Evolutionary conservation across 2,329 filamentous ascomycete species (phyloP), one percentile per base, ranked within the genome.

Genomic region (Phialophora tarda): DNA sequence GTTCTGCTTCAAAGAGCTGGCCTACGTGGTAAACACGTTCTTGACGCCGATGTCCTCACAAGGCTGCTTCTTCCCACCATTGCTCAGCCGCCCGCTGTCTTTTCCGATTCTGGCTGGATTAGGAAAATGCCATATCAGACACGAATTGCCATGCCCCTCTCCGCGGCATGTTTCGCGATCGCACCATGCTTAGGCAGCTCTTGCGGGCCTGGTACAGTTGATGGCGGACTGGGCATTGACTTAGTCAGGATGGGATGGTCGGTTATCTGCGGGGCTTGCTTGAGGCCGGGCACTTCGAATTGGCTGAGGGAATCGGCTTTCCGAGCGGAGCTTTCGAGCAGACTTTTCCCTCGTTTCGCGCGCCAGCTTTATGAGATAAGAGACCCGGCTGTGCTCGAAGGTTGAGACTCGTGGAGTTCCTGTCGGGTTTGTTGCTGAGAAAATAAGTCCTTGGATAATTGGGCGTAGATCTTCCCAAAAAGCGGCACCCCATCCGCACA

Each of bases 211-310:
- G 17, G 17, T 44, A 8, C 32, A 12, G 10, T 28, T 23, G 41
- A 28, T 14, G 24, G 41, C 47, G 28, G 57, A n/a, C 57, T 47
- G 57, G 57, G 48, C 48, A 26, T 23, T 23, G 8, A 23, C 48
- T 26, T 51, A 51, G 48, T 51, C 48, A 51, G 48, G 47, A 50
- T 50, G 47, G 6, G 21, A 51, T 26, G 48, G 14, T 51, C 21
- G 48, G 48, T 51, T 26, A 51, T 51, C 48, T 51, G 48, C 23
- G 48, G 48, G 48, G 48, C 48, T 51, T 48, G 17, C 44, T 48
- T 14, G 21, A 28, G 26, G 21, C 10, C 24, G 21, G 21, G 26
- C 48, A 51, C 48, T 26, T 51, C 21, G 24, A 51, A 51, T 51
- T 51, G 23, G 48, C 12, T 12, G 21, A 17, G 12, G 21, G 24